Conservation (phyloP, 225 moss, liverwort and hornwort genomes). For the Sphagnum contortum region DNA sequence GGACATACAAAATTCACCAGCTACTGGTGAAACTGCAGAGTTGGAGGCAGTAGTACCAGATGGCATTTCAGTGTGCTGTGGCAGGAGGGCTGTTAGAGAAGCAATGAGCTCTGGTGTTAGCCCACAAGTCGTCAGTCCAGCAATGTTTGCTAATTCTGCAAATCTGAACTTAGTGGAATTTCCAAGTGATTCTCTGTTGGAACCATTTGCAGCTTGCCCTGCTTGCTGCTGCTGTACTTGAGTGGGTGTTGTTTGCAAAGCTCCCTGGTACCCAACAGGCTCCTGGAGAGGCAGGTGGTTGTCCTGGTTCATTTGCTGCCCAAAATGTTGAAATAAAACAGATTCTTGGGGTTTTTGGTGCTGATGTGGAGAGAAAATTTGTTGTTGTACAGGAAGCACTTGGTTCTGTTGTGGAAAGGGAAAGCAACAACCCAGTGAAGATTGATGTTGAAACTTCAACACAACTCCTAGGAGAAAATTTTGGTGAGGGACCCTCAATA, state of each 20-base stretch:
- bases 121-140: slow-evolving; percentile 27
- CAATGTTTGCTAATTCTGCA: slow-evolving; percentile 17
- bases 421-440: slow-evolving; percentile 5
- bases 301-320: slow-evolving; percentile 7
- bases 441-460: slow-evolving; percentile 20
- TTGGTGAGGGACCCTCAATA: slow-evolving; percentile 47
- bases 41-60: slow-evolving; percentile 2
- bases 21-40: slow-evolving; percentile 3
- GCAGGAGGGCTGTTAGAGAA: slow-evolving; percentile 43
- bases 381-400: slow-evolving; percentile 11
- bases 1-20: slow-evolving; percentile 3
- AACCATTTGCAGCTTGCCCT: slow-evolving; percentile 1
- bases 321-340: slow-evolving; percentile 10
- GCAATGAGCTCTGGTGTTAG: slow-evolving; percentile 44
- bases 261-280: neutral
- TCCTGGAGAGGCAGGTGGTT: slow-evolving; percentile 1
- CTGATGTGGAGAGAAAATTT: slow-evolving; percentile 10
- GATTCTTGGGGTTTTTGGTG: neutral
- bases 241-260: neutral
- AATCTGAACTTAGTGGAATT: slow-evolving; percentile 5
- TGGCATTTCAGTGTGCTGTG: slow-evolving; percentile 18
- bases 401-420: slow-evolving; percentile 17
- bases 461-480: slow-evolving; percentile 56
- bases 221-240: slow-evolving; percentile 2
- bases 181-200: neutral